Conservation (phyloP, 768 basidiomycete genomes). For the Serendipita indica region DNA sequence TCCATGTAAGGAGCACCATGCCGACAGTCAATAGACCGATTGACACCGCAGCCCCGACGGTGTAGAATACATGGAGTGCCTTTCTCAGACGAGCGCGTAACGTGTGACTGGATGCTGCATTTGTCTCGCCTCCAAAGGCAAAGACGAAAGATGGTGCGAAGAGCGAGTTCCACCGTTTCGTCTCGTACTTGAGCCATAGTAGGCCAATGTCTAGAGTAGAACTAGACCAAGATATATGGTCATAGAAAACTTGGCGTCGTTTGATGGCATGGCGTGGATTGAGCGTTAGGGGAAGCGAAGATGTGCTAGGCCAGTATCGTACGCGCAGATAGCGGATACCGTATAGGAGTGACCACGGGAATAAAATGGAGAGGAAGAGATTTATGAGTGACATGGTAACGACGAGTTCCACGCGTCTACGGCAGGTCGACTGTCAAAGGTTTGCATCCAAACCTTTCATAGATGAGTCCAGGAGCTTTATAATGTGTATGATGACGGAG, state of each 20-base stretch:
- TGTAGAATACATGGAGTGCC: background rate
- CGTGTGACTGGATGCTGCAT: background rate
- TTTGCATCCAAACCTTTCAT: too few species aligned
- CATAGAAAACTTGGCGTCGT: too few species aligned
- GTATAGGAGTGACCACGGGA: too few species aligned
- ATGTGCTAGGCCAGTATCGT: background rate
- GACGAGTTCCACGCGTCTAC: too few species aligned
- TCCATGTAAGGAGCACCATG: background rate
- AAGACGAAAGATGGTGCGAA: background rate
- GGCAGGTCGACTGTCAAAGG: too few species aligned
- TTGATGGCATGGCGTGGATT: too few species aligned
- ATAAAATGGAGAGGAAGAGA: too few species aligned
- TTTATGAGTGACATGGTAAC: too few species aligned
- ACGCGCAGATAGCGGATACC: too few species aligned
- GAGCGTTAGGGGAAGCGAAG: background rate
- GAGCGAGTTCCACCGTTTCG: background rate
- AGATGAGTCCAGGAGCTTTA: too few species aligned
- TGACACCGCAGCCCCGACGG: background rate
- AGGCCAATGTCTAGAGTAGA: background rate
- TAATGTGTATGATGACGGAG: too few species aligned
- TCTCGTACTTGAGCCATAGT: slow-evolving; percentile 8
- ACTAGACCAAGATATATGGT: too few species aligned
- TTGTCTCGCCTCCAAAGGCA: background rate
- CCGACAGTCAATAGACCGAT: background rate
- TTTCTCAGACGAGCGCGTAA: background rate